Evolutionary conservation across 23 red algal species (phyloP), one percentile per base, ranked within the genome.

Genomic region (Gracilaria domingensis): DNA sequence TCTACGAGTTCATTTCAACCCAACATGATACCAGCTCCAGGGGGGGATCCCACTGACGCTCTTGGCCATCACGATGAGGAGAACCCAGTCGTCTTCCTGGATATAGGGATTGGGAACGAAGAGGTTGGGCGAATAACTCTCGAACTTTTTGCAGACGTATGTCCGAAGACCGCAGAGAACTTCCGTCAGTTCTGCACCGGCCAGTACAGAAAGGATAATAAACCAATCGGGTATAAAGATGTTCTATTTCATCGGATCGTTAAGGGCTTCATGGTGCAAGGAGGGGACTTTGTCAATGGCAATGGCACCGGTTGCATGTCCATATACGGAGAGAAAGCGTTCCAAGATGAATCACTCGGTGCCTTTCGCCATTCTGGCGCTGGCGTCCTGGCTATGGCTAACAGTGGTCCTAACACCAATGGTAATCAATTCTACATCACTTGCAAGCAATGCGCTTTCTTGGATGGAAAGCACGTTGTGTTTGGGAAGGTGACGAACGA

Each of bases 321-420:
- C 66, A 98, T 98, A 25, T 98, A 98, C 71, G 93, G 93, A 35
- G 81, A 83, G 39, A 79, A 44, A 11, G 51, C 73, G 9, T 92
- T 97, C 83, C 62, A 69, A 11, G 95, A 97, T 64, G 95, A 97
- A 90, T 79, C 59, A 5, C 79, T 95, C 20, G 81, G 82, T 30
- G 90, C 91, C n/a, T 69, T 98, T 47, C 89, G 82, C n/a, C 96
- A 98, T 81, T 93, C 80, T 25, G 93, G 84, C 18, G 80, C 90
- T 50, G 96, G 96, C 0, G 37, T 98, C 38, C 84, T 98, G 32
- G 92, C 93, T 58, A 98, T 98, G 96, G 96, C 93, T 23, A 98
- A 98, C 81, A 89, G 79, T 16, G 96, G 96, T 39, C 83, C 88
- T 45, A 78, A 95, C 80, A 98, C 96, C 45, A 98, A 98, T 82